These are phyloP conservation scores for Pterocarpus macrocarpus DNA, from an alignment of 306 rosid species.

Conservation along the genomic window DNA sequence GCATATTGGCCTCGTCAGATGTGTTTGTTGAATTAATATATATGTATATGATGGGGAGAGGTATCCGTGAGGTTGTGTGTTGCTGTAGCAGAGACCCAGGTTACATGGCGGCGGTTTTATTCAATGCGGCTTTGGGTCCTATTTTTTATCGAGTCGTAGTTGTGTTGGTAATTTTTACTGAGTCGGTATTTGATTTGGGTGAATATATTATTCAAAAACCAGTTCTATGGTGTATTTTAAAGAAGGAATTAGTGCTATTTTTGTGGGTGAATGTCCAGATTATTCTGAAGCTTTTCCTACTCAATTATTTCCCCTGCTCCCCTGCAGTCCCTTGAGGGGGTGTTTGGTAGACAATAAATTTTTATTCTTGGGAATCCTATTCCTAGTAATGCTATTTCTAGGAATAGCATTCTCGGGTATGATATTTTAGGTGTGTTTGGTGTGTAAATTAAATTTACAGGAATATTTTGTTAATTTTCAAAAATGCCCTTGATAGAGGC, in stretches of 20 bases:
- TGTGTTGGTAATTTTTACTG: conserved; percentile 49
- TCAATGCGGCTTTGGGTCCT: conserved; percentile 55
- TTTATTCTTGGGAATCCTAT: too few relatives aligned
- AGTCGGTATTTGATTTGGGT: conserved; percentile 69
- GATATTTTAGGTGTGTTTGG: too few relatives aligned
- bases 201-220: conserved; percentile 57
- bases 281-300: not conserved
- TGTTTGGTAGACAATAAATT: too few relatives aligned
- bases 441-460: too few relatives aligned
- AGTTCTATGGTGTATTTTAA: conserved; percentile 51
- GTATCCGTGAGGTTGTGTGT: conserved; percentile 53
- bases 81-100: conserved; percentile 52
- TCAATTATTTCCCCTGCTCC: too few relatives aligned
- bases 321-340: too few relatives aligned
- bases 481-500: too few relatives aligned
- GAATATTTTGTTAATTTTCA: too few relatives aligned
- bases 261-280: conserved; percentile 32
- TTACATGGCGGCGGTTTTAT: conserved; percentile 50
- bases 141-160: conserved; percentile 61
- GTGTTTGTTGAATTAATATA: conserved; percentile 43
- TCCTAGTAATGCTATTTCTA: too few relatives aligned
- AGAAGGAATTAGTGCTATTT: conserved; percentile 45
- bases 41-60: conserved; percentile 47
- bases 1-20: conserved; percentile 56
- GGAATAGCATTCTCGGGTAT: too few relatives aligned